Base-by-base conservation (phyloP, 208 protist genomes). In the Naegleria fowleri region DNA sequence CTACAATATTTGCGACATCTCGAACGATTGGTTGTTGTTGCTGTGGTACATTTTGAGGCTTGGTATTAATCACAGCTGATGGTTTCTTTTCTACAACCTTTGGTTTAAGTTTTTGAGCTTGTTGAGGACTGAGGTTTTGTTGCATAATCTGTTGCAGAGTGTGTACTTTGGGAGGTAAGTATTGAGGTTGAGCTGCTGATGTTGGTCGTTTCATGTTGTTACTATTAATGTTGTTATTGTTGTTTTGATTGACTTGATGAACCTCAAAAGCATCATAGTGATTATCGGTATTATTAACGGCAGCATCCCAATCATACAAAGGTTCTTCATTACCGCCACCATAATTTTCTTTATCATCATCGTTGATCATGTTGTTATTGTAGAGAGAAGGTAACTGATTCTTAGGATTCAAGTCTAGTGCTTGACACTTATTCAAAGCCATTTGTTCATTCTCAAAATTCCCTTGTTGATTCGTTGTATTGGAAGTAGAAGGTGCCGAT, bases 341-440 rank as follows among this genome's bases (percentile, higher is more conserved):
- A 87, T 33, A 79, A 67, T 67, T 89, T 67, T 89, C 48, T 11
- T 89, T 89, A 9, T 89, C 29, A 48, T 89, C 48, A 11, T 89
- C 86, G 11, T 59, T 87, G 15, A 41, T 36, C 83, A 86, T 86
- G 36, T 16, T 36, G 40, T 36, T 36, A 52, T 87, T 16, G 11
- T 40, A n/a, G 29, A 83, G 22, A 19, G 22, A 16, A 43, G 22
- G 9, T 29, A 38, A 33, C 36, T 22, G 13, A 43, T 25, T 9
- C n/a, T 79, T 79, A 36, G 16, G 67, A 3, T 85, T 85, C 36
- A 85, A 85, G 41, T 85, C 79, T 43, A 85, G 22, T 25, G 79
- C 79, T 43, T 40, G 38, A 85, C 79, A 85, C 22, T 25, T 85
- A 85, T 85, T 43, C 9, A 85, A 43, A 6, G 36, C 79, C 79